Base-by-base conservation (phyloP, 169 alveolate genomes). In the Cryptosporidium parvum region DNA sequence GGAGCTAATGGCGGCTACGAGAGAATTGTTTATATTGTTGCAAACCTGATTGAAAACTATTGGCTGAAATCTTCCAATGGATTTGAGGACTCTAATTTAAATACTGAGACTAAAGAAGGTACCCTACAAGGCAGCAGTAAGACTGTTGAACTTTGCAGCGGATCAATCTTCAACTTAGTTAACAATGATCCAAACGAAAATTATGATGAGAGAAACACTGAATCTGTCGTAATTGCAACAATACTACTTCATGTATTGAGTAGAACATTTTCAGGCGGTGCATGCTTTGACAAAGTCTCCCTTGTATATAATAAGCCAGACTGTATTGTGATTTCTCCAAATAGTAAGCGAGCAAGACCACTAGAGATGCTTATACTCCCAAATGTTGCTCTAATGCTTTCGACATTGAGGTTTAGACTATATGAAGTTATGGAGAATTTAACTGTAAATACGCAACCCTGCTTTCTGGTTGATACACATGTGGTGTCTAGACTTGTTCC, bases 1-100 rank as follows among this genome's bases (percentile, higher is more conserved):
- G 89, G 89, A 31, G 73, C 89, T 23, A 80, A 69, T 61, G 75
- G 67, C 3, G 89, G 89, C 26, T 80, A 80, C 39, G 89, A 65
- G 35, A 59, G 56, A 26, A 80, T 80, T 29, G 62, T 80, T 16
- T 59, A n/a, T 45, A 51, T 45, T 21, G 73, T 80, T 8, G 73
- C 89, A 4, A 62, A 31, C 48, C 44, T 80, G 4, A 48, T 80
- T 62, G 89, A 80, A n/a, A 44, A 29, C 31, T 80, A 80, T 65
- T 80, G 89, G 89, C 9, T 65, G 18, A 67, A 61, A 31, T 3
- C 29, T n/a, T 73, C 33, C 31, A 58, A 37, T 10, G 23, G 21
- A 10, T 26, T 21, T 56, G 61, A 53, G 5, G 53, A 59, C 10
- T 16, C 14, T 9, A 56, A 75, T 37, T 23, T 10, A 53, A 35